These are phyloP conservation scores for Cyberlindnera meyerae DNA, from an alignment of 805 yeast species.

Conservation along the genomic window DNA sequence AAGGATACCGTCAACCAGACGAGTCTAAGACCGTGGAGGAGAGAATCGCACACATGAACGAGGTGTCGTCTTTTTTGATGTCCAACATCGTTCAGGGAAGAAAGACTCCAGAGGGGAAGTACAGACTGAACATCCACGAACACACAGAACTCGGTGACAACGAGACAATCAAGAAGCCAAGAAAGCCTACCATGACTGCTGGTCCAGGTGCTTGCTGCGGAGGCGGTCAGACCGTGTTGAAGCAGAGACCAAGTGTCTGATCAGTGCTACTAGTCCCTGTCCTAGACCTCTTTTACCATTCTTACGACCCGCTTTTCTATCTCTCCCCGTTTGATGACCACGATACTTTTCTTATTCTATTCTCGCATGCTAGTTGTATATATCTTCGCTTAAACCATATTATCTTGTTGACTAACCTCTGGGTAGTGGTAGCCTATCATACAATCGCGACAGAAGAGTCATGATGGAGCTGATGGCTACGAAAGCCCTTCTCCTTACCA, in stretches of 20 bases:
- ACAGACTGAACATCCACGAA: slow-evolving; percentile 64
- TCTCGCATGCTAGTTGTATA: too few species aligned
- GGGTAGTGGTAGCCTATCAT: too few species aligned
- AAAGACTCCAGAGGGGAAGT: slow-evolving; percentile 37
- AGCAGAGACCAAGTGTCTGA: slow-evolving; percentile 5
- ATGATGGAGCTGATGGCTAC: too few species aligned
- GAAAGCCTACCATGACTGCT: slow-evolving; percentile 50
- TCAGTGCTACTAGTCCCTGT: too few species aligned
- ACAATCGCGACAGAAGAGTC: too few species aligned
- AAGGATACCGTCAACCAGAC: slow-evolving; percentile 48
- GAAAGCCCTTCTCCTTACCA: too few species aligned
- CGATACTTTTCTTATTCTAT: too few species aligned
- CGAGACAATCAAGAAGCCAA: slow-evolving; percentile 60
- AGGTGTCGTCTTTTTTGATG: slow-evolving; percentile 63
- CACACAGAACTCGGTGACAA: slow-evolving; percentile 91
- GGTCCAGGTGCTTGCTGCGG: slow-evolving; percentile 45
- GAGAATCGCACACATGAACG: slow-evolving; percentile 54
- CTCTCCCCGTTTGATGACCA: too few species aligned
- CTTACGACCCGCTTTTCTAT: too few species aligned
- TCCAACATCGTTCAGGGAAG: slow-evolving; percentile 86
- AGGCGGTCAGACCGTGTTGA: slow-evolving; percentile 16
- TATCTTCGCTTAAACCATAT: too few species aligned
- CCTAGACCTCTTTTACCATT: too few species aligned
- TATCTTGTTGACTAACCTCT: too few species aligned
- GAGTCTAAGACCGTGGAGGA: slow-evolving; percentile 43